Percentiles rank a stretch among this genome's conserved stretches.
phyloP scores from a whole-genome alignment of 306 rosid species.

The Prosopis cineraria region DNA sequence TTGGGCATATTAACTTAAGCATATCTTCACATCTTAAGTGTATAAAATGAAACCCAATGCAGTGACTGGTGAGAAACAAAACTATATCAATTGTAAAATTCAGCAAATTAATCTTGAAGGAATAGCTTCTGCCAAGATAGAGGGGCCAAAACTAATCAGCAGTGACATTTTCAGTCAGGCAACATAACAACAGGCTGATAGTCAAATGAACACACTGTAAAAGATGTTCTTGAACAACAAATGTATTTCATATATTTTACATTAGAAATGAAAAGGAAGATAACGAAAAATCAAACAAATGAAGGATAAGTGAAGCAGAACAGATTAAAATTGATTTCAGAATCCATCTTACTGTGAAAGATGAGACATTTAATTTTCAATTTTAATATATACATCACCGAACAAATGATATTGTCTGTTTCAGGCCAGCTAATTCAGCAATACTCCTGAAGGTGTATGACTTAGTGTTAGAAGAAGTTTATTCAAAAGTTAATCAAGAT shows the following conservation, averaged over 20 bases:
- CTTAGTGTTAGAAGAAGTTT: conserved; percentile 5
- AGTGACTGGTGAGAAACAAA: conserved; percentile 20
- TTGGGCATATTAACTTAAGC: background rate
- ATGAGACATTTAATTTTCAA: background rate
- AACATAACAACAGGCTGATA: background rate
- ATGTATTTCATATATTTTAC: background rate
- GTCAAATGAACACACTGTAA: background rate
- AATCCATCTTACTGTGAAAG: background rate
- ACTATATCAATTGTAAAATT: conserved; percentile 13
- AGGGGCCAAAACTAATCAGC: conserved; percentile 9
- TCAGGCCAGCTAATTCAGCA: background rate
- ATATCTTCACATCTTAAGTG: conserved; percentile 11
- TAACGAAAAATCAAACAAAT: background rate
- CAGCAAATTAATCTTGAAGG: conserved; percentile 17
- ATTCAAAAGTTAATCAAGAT: conserved; percentile 21
- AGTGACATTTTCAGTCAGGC: conserved; percentile 1
- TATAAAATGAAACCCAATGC: conserved; percentile 6
- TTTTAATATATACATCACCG: background rate
- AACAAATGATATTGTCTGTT: background rate
- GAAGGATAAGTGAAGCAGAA: background rate
- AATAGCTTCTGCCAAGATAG: background rate
- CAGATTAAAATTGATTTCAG: background rate
- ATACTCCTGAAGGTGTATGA: background rate
- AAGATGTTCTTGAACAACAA: background rate
- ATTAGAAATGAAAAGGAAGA: background rate